Percentiles rank a stretch among this genome's conserved stretches.
Evolutionary conservation across 768 basidiomycete genomes (phyloP).

Genomic region (Lactifluus volemus): DNA sequence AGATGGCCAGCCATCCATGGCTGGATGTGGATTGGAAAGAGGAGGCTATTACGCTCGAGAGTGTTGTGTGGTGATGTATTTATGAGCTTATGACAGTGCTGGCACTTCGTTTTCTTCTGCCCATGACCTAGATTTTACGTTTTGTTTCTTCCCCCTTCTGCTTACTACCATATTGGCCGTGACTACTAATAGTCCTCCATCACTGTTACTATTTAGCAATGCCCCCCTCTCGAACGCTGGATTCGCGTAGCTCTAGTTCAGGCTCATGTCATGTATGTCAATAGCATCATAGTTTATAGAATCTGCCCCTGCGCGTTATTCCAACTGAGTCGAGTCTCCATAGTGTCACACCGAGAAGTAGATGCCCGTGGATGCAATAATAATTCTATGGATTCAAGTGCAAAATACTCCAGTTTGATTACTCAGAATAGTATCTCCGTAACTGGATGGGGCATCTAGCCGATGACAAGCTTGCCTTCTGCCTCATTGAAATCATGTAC

Average conservation of each 20-base stretch:
- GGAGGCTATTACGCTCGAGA: conserved; percentile 25
- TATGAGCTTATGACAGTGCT: neutral
- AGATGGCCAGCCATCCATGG: conserved; percentile 74
- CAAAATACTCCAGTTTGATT: neutral
- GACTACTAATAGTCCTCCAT: conserved; percentile 4
- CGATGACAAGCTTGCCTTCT: conserved; percentile 80
- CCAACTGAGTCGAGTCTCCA: neutral
- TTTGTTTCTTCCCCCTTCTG: neutral
- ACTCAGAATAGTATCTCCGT: neutral
- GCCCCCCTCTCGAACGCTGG: neutral
- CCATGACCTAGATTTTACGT: neutral
- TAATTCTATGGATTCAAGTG: conserved; percentile 8
- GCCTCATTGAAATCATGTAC: conserved; percentile 80
- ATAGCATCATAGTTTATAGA: neutral
- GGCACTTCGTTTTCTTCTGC: neutral
- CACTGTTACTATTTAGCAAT: conserved; percentile 10
- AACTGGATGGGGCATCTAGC: conserved; percentile 33
- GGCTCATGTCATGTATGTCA: conserved; percentile 1
- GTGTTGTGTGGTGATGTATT: conserved; percentile 25
- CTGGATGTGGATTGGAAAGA: conserved; percentile 32
- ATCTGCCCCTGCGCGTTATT: neutral
- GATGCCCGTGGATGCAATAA: neutral
- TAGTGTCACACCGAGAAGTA: neutral
- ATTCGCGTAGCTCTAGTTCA: conserved; percentile 1
- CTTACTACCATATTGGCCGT: neutral